A percentile compares a stretch with the other conserved stretches of the same genome.
Evolutionary conservation across 2,329 filamentous ascomycete species (phyloP).

Genomic region (Incumbomyces lentus): DNA sequence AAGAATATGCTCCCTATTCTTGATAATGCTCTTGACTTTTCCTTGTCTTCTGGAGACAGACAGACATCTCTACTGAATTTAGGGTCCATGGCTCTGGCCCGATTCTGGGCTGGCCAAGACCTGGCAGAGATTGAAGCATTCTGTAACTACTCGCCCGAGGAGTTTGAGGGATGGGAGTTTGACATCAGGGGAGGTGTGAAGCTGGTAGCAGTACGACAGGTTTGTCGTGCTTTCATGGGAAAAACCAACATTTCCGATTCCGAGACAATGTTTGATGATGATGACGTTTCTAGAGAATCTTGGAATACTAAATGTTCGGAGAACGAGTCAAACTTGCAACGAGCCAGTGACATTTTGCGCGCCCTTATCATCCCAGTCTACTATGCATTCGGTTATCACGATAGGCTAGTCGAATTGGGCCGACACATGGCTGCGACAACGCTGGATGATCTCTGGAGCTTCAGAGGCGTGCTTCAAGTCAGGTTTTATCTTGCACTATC

Average conservation of each 20-base stretch:
- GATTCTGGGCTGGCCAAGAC: constrained; percentile 48
- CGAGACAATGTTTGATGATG: constrained; percentile 43
- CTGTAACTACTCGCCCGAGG: constrained; percentile 46
- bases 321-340: constrained; percentile 39
- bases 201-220: constrained; percentile 45
- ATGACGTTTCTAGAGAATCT: constrained; percentile 39
- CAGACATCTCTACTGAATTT: constrained; percentile 49
- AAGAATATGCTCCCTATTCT: constrained; percentile 42
- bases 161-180: constrained; percentile 46
- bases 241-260: constrained; percentile 44
- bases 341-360: constrained; percentile 47
- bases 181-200: constrained; percentile 51
- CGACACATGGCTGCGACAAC: constrained; percentile 30
- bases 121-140: constrained; percentile 48
- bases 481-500: constrained; percentile 38
- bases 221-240: constrained; percentile 49
- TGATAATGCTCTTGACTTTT: constrained; percentile 45
- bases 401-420: constrained; percentile 34
- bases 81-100: constrained; percentile 47
- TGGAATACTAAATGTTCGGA: constrained; percentile 41
- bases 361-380: constrained; percentile 38
- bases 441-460: constrained; percentile 37
- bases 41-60: constrained; percentile 48
- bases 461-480: constrained; percentile 32
- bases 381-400: constrained; percentile 38